Evolutionary conservation across 371 early-diverging fungal genomes (phyloP).

Genomic region (Fennellomyces sp.): DNA sequence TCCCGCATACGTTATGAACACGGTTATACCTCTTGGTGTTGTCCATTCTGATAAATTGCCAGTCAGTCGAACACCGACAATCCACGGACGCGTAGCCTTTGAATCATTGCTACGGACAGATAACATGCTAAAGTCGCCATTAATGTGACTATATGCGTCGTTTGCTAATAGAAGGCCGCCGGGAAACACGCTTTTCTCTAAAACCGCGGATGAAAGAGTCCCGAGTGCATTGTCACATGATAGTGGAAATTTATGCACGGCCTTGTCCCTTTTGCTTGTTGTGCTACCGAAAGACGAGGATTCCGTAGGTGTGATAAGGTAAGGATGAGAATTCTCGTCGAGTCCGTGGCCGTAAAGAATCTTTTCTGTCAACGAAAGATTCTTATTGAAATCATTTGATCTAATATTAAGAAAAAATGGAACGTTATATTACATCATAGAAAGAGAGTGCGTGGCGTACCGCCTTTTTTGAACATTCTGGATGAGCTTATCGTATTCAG

Average conservation of each 20-base stretch:
- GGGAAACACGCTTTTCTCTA: neutral
- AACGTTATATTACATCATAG: too few relatives aligned
- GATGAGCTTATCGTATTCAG: neutral
- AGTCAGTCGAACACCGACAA: conserved; percentile 87
- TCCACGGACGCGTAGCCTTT: conserved; percentile 73
- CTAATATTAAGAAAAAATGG: too few relatives aligned
- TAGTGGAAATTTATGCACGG: neutral
- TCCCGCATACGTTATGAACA: too few relatives aligned
- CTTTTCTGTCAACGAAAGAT: conserved; percentile 1
- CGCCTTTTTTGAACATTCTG: neutral
- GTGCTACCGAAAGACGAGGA: neutral
- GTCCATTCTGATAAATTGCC: conserved; percentile 94
- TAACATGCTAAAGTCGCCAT: neutral
- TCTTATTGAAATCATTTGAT: too few relatives aligned
- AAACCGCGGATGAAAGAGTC: neutral
- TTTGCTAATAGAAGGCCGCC: neutral
- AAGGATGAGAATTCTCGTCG: too few relatives aligned
- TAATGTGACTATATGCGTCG: neutral
- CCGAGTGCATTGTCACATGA: neutral
- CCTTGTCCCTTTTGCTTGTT: neutral
- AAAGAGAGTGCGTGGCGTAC: neutral
- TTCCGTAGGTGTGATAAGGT: too few relatives aligned
- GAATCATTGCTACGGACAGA: neutral
- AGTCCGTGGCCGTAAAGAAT: neutral
- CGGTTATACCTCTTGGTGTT: conserved; percentile 71